Percentiles rank a stretch among this genome's conserved stretches.
These are phyloP conservation scores for Orbilia ellipsospora DNA, from an alignment of 2,329 filamentous ascomycete species.

Conservation along the genomic window DNA sequence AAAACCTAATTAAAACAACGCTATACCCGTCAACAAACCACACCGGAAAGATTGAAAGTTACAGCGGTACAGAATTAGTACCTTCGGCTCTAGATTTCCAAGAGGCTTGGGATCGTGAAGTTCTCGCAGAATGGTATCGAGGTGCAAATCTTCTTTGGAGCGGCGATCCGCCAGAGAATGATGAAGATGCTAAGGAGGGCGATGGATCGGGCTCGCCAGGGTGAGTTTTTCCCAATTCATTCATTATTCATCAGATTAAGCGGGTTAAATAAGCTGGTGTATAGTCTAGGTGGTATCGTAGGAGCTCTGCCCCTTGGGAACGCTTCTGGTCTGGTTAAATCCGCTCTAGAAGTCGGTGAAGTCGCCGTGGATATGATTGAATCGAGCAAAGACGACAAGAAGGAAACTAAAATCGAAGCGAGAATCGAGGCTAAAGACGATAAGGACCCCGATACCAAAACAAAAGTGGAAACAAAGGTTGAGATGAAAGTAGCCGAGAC, in stretches of 20 bases:
- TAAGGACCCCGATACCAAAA: slow-evolving; percentile 2
- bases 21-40: slow-evolving; percentile 20
- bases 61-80: slow-evolving; percentile 22
- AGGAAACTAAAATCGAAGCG: slow-evolving; percentile 23
- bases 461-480: slow-evolving; percentile 34
- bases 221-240: not conserved
- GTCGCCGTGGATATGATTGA: slow-evolving; percentile 16
- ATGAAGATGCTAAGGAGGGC: not conserved
- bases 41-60: slow-evolving; percentile 2
- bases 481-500: slow-evolving; percentile 26
- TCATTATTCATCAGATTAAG: not conserved
- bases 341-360: slow-evolving; percentile 20
- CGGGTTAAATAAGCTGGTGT: not conserved
- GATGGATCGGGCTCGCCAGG: not conserved
- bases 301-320: slow-evolving; percentile 16
- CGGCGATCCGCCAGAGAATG: slow-evolving; percentile 1
- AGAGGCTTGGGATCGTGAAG: slow-evolving; percentile 40
- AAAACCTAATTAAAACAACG: slow-evolving; percentile 18
- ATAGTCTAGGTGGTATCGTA: not conserved
- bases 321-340: slow-evolving; percentile 10
- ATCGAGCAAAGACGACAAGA: slow-evolving; percentile 16
- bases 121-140: slow-evolving; percentile 40
- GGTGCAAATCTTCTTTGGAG: slow-evolving; percentile 40
- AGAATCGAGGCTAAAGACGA: slow-evolving; percentile 14
- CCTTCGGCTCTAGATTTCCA: slow-evolving; percentile 30